Base-by-base conservation (phyloP, 2,329 filamentous ascomycete genomes). In the Blastomyces gilchristii region DNA sequence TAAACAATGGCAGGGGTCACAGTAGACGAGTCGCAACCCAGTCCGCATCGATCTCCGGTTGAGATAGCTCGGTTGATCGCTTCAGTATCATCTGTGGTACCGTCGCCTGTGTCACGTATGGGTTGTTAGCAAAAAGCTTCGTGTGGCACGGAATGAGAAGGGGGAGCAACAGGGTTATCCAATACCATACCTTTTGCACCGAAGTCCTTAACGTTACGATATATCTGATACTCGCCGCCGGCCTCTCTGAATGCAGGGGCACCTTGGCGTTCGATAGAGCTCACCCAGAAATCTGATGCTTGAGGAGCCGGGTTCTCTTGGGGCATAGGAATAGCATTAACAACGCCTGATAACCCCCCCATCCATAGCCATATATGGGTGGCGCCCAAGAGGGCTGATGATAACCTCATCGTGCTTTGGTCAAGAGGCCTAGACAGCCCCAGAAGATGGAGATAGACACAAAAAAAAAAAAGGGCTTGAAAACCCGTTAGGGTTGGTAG, bases 21-120 rank as follows among this genome's bases (percentile, higher is more conserved):
- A 2, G 93, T 97, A 41, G 84, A 85, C 1, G 91, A 96, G 73
- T 94, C 89, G 73, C 93, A 97, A 66, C 85, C 85, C 66, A 84
- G 73, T 49, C 90, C 91, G 72, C 93, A 97, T 53, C 93, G 89
- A 69, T 82, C 81, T 37, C 91, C 90, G n/a, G 85, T 83, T 5
- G 84, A 81, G 70, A 97, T 88, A 67, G 91, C 91, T 50, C 79
- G 75, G 78, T 96, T 97, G 82, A 97, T 96, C 63, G 92, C 90
- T 0, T 77, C 86, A 0, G 92, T 96, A 72, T 97, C 92, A 73
- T 97, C 93, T 34, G 87, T 88, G 0, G 78, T 75, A 16, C 86
- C 86, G 68, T 87, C 84, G 66, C 84, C 83, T 76, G 70, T 71
- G 37, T 28, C 16, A 11, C 16, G 7, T 18, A n/a, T 39, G 31